phyloP scores from a whole-genome alignment of 2,329 filamentous ascomycete species.

The Alternaria sp. region DNA sequence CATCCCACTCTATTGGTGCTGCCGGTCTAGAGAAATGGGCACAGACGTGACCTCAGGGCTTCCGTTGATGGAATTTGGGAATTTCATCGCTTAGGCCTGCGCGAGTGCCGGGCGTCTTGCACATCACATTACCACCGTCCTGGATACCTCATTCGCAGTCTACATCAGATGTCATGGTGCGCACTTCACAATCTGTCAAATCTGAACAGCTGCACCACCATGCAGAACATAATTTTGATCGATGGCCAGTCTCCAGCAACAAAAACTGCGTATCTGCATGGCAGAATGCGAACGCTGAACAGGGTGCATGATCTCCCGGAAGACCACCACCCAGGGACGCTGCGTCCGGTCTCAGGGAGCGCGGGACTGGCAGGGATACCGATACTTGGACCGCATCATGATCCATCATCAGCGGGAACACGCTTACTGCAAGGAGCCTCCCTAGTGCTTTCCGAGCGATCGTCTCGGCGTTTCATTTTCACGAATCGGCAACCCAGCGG shows the following conservation, averaged over 20 bases:
- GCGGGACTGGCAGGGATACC: conserved; percentile 37
- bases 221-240: not conserved
- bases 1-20: not conserved
- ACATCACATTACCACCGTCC: conserved; percentile 30
- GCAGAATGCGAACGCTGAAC: conserved; percentile 20
- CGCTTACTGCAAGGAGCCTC: conserved; percentile 29
- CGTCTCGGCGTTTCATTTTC: conserved; percentile 29
- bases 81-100: conserved; percentile 27
- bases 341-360: conserved; percentile 36
- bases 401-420: conserved; percentile 33
- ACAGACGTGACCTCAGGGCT: conserved; percentile 31
- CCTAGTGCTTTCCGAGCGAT: conserved; percentile 36
- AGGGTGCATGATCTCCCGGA: conserved; percentile 46
- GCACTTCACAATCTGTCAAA: not conserved
- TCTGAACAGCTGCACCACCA: not conserved
- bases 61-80: conserved; percentile 35
- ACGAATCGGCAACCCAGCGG: conserved; percentile 32
- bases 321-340: conserved; percentile 21
- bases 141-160: conserved; percentile 25
- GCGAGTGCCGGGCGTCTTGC: conserved; percentile 34
- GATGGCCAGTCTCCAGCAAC: not conserved
- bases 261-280: not conserved
- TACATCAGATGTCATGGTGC: not conserved
- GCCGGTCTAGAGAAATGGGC: conserved; percentile 10
- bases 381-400: conserved; percentile 29